A percentile compares a stretch with the other conserved stretches of the same genome.
Evolutionary conservation across 1,284 basidiomycete genomes (phyloP).

Genomic region (Peniophora sp.): DNA sequence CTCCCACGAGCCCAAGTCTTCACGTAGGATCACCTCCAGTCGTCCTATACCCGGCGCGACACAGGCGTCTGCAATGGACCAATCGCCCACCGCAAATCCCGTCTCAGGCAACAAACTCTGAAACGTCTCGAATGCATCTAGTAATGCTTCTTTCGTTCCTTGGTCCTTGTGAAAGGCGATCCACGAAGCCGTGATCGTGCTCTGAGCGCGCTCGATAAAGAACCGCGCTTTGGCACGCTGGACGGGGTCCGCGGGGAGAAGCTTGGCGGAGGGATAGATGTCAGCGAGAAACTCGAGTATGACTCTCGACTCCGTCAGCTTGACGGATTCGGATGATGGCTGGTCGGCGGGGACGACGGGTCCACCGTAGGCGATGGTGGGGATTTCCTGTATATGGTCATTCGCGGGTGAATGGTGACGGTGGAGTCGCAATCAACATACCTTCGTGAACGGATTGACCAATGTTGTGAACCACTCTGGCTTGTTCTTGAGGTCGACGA

Average conservation of each 20-base stretch:
- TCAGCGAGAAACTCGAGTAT: slow-evolving; percentile 59
- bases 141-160: slow-evolving; percentile 29
- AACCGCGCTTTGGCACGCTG: slow-evolving; percentile 50
- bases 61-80: slow-evolving; percentile 47
- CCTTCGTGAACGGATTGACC: slow-evolving; percentile 12
- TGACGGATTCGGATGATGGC: slow-evolving; percentile 48
- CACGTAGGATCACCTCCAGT: slow-evolving; percentile 21
- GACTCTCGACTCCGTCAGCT: slow-evolving; percentile 55
- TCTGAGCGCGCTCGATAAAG: slow-evolving; percentile 30
- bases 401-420: slow-evolving; percentile 36
- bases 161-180: slow-evolving; percentile 15
- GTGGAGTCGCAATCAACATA: slow-evolving; percentile 46
- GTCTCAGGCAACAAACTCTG: slow-evolving; percentile 23
- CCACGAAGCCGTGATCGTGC: slow-evolving; percentile 16
- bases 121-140: slow-evolving; percentile 23
- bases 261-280: slow-evolving; percentile 33
- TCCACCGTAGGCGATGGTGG: slow-evolving; percentile 51
- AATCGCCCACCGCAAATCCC: slow-evolving; percentile 26
- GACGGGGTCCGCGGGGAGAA: slow-evolving; percentile 51
- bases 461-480: slow-evolving; percentile 44
- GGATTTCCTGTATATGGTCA: slow-evolving; percentile 29
- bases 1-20: neutral
- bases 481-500: slow-evolving; percentile 55
- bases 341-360: slow-evolving; percentile 38
- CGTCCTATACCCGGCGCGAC: slow-evolving; percentile 35